A percentile compares a stretch with the other conserved stretches of the same genome.
phyloP scores from a whole-genome alignment of 1,284 basidiomycete genomes.

The Hypsizygus ulmarius region DNA sequence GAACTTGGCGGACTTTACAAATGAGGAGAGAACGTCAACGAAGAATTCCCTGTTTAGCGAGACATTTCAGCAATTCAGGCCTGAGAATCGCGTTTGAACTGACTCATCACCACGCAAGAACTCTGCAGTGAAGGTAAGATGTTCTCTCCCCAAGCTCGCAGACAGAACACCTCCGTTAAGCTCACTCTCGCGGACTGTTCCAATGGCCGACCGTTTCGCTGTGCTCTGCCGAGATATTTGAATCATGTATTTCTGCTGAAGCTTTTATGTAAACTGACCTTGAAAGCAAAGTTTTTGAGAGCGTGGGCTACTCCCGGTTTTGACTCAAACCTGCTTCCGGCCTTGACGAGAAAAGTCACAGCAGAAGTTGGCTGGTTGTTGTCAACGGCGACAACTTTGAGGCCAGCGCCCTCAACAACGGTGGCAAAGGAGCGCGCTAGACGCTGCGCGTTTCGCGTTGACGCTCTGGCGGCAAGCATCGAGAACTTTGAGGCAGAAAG shows the following conservation, averaged over 20 bases:
- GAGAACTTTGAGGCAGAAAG: conserved; percentile 25
- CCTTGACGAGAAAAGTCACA: conserved; percentile 89
- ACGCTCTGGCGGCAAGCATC: conserved; percentile 63
- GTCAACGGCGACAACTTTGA: conserved; percentile 85
- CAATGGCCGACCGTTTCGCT: conserved; percentile 82
- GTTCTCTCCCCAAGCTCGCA: conserved; percentile 83
- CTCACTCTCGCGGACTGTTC: conserved; percentile 90
- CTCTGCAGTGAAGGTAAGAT: conserved; percentile 90
- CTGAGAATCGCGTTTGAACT: conserved; percentile 39
- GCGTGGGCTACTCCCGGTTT: conserved; percentile 87
- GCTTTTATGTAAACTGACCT: conserved; percentile 53
- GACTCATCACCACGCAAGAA: conserved; percentile 97
- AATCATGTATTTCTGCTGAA: not conserved
- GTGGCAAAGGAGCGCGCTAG: conserved; percentile 74
- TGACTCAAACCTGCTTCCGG: conserved; percentile 84
- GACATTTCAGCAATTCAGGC: not conserved
- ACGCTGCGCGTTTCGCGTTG: conserved; percentile 53
- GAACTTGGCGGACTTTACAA: conserved; percentile 81
- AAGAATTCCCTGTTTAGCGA: conserved; percentile 67
- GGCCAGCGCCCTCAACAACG: conserved; percentile 73
- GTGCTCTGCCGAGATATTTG: conserved; percentile 57
- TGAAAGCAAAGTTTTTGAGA: conserved; percentile 96
- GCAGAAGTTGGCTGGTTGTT: conserved; percentile 78
- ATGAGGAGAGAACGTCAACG: conserved; percentile 81
- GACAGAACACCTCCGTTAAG: conserved; percentile 93